These are phyloP conservation scores for Mortierella sp. DNA, from an alignment of 371 early-diverging fungal species.

Conservation along the genomic window DNA sequence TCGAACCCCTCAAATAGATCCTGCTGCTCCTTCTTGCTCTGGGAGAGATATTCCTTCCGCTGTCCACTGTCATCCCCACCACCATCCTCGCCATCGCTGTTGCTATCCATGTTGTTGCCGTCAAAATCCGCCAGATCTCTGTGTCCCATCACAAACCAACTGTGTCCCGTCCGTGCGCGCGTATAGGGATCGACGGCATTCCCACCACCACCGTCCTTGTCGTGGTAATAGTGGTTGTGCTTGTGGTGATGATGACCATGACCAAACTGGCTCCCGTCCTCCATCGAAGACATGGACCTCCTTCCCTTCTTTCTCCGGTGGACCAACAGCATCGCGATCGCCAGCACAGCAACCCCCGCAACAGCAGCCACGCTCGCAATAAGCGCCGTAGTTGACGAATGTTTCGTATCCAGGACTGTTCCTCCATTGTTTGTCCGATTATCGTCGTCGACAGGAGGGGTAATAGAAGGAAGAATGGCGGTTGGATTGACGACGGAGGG, in stretches of 20 bases:
- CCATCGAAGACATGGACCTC: constrained; percentile 1
- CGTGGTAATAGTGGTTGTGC: neutral
- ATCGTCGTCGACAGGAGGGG: neutral
- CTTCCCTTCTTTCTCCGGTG: constrained; percentile 15
- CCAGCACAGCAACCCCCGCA: constrained; percentile 13
- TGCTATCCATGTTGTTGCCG: neutral
- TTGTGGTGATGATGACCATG: neutral
- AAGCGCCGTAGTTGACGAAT: constrained; percentile 8
- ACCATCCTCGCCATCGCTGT: neutral
- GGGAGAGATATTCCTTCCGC: neutral
- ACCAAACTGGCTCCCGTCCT: neutral
- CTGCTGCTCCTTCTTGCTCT: constrained; percentile 22
- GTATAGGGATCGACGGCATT: neutral
- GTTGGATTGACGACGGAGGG: constrained; percentile 25
- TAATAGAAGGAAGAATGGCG: constrained; percentile 8
- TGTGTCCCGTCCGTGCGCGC: constrained; percentile 6
- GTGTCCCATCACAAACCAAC: constrained; percentile 25
- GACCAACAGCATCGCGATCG: constrained; percentile 20
- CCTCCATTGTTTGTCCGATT: neutral
- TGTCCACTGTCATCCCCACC: neutral
- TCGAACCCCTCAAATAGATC: constrained; percentile 46
- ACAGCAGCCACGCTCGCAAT: constrained; percentile 21
- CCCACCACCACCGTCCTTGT: neutral
- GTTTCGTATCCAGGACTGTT: neutral
- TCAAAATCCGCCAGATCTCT: neutral